A percentile compares a stretch with the other conserved stretches of the same genome.
phyloP scores from a whole-genome alignment of 371 early-diverging fungal species.

The Blastocladiella emersonii region DNA sequence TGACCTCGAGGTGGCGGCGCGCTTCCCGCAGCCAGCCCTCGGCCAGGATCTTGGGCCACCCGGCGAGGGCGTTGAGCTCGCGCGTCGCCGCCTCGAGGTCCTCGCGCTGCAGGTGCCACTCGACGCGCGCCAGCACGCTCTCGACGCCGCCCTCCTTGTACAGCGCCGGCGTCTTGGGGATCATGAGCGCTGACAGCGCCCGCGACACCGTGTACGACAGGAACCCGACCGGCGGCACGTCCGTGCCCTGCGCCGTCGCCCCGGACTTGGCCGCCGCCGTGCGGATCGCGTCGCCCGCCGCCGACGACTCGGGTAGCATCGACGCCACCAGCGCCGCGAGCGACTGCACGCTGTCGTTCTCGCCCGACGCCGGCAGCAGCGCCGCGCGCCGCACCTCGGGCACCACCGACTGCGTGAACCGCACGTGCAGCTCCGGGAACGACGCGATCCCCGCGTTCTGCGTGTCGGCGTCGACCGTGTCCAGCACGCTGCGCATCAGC shows the following conservation, averaged over 20 bases:
- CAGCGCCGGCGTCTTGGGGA: constrained; percentile 62
- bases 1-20: constrained; percentile 68
- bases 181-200: constrained; percentile 59
- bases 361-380: constrained; percentile 37
- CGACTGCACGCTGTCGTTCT: constrained; percentile 42
- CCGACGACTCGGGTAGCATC: constrained; percentile 31
- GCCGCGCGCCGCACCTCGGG: constrained; percentile 13
- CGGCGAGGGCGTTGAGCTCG: constrained; percentile 83
- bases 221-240: constrained; percentile 62
- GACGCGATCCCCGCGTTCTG: neutral
- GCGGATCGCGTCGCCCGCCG: constrained; percentile 48
- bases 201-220: constrained; percentile 65
- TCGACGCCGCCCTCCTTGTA: constrained; percentile 84
- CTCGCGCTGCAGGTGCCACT: constrained; percentile 54
- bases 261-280: constrained; percentile 45
- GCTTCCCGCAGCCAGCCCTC: constrained; percentile 80
- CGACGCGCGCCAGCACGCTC: constrained; percentile 65
- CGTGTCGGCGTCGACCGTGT: neutral
- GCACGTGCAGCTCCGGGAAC: constrained; percentile 6
- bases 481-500: constrained; percentile 8
- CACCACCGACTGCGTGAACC: neutral
- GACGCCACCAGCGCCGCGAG: constrained; percentile 44
- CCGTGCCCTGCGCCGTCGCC: constrained; percentile 51
- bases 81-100: constrained; percentile 82
- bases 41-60: constrained; percentile 84